These are phyloP conservation scores for Pseudopithomyces chartarum DNA, from an alignment of 2,329 filamentous ascomycete species.

Conservation along the genomic window DNA sequence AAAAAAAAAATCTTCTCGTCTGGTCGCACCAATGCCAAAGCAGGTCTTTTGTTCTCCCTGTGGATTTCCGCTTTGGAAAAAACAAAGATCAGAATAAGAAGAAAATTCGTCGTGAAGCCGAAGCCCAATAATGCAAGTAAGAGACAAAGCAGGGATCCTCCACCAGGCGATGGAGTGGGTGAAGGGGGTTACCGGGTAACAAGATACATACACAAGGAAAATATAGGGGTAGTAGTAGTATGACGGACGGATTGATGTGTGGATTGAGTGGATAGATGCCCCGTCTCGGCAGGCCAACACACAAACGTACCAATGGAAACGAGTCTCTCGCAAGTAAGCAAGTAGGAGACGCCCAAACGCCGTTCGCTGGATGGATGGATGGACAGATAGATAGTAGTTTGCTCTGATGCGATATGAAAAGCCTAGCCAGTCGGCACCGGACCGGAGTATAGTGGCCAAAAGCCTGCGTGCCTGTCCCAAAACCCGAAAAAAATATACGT, in stretches of 20 bases:
- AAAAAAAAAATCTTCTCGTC: no score
- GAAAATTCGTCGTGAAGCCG: conserved; percentile 12
- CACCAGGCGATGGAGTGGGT: conserved; percentile 7
- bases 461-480: conserved; percentile 1
- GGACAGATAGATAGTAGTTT: conserved; percentile 5
- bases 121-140: conserved; percentile 18
- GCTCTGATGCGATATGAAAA: conserved; percentile 10
- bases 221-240: no score
- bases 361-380: conserved; percentile 29
- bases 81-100: background rate
- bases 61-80: no score
- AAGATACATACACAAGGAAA: background rate
- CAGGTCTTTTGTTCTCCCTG: no score
- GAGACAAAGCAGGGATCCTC: conserved; percentile 10
- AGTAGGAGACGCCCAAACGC: conserved; percentile 25
- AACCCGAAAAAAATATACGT: conserved; percentile 9
- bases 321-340: background rate
- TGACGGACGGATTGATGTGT: no score
- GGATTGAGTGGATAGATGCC: conserved; percentile 2
- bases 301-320: conserved; percentile 5
- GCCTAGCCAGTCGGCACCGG: conserved; percentile 16
- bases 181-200: background rate
- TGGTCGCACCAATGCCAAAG: no score
- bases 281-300: background rate
- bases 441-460: background rate